Evolutionary conservation across 257 asterid genomes (phyloP).

Genomic region (Solanum lycopersicoides): DNA sequence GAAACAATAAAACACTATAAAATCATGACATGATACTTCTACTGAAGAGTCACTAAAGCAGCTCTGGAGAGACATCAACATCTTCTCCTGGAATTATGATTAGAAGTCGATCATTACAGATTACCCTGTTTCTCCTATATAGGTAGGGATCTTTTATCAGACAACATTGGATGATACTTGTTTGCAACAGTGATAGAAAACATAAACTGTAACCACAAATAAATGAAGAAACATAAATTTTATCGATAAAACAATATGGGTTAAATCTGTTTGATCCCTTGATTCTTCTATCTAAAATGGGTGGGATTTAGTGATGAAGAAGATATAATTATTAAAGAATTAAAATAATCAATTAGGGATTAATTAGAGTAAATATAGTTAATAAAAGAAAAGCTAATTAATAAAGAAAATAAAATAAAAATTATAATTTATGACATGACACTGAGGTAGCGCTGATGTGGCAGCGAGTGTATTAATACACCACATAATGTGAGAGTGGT

Average conservation of each 20-base stretch:
- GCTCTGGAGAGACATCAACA: background rate
- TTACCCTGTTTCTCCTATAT: background rate
- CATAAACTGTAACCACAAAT: background rate
- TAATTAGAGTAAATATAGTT: too few species aligned
- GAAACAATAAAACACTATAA: slow-evolving; percentile 12
- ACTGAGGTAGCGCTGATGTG: too few species aligned
- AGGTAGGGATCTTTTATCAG: background rate
- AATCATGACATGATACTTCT: background rate
- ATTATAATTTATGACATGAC: too few species aligned
- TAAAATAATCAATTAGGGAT: too few species aligned
- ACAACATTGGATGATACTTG: background rate
- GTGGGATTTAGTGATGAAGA: too few species aligned
- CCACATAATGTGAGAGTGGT: too few species aligned
- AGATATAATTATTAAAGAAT: too few species aligned
- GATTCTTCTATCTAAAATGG: background rate
- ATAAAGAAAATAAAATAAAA: too few species aligned
- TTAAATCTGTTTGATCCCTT: background rate
- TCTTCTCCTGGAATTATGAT: background rate
- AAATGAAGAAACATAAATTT: background rate
- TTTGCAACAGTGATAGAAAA: background rate
- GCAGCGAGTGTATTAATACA: too few species aligned
- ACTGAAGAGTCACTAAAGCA: background rate
- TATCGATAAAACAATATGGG: background rate
- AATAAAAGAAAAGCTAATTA: too few species aligned
- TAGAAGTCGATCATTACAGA: background rate